Percentiles rank a stretch among this genome's conserved stretches.
phyloP scores from a whole-genome alignment of 1,284 basidiomycete species.

The Phellinidium pouzarii region DNA sequence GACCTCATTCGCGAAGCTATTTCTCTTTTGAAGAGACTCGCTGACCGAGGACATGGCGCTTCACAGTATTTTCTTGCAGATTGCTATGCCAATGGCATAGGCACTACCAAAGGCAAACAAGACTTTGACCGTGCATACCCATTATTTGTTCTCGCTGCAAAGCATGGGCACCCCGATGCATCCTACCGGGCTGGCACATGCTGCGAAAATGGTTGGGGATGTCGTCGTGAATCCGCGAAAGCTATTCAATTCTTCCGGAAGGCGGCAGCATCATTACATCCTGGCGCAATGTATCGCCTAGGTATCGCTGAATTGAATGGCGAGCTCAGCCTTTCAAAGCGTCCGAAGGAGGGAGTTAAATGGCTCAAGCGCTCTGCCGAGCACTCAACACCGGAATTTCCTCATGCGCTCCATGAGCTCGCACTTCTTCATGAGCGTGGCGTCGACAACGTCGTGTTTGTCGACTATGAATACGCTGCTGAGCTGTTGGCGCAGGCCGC shows the following conservation, averaged over 20 bases:
- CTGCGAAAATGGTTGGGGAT: constrained; percentile 99
- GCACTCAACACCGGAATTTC: constrained; percentile 90
- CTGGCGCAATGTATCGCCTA: constrained; percentile 93
- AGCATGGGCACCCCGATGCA: constrained; percentile 97
- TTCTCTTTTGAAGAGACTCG: constrained; percentile 79
- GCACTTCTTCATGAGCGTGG: constrained; percentile 93
- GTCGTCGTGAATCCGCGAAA: constrained; percentile 86
- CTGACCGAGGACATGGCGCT: constrained; percentile 89
- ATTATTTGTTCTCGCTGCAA: constrained; percentile 92
- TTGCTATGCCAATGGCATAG: constrained; percentile 96
- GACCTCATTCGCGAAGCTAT: constrained; percentile 86
- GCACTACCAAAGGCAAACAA: constrained; percentile 81
- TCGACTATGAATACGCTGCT: constrained; percentile 91
- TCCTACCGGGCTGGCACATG: constrained; percentile 95
- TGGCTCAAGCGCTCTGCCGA: constrained; percentile 98
- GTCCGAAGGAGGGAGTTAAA: constrained; percentile 94
- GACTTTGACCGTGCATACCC: constrained; percentile 98
- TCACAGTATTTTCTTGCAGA: constrained; percentile 97
- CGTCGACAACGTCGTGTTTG: constrained; percentile 94
- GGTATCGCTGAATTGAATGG: constrained; percentile 97
- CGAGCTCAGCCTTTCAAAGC: constrained; percentile 80
- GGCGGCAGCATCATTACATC: constrained; percentile 86
- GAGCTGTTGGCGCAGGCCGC: constrained; percentile 93
- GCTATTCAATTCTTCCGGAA: constrained; percentile 93
- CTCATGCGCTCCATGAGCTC: constrained; percentile 93